Conservation (phyloP, 2,329 filamentous ascomycete species). For the Annulohypoxylon truncatum region DNA sequence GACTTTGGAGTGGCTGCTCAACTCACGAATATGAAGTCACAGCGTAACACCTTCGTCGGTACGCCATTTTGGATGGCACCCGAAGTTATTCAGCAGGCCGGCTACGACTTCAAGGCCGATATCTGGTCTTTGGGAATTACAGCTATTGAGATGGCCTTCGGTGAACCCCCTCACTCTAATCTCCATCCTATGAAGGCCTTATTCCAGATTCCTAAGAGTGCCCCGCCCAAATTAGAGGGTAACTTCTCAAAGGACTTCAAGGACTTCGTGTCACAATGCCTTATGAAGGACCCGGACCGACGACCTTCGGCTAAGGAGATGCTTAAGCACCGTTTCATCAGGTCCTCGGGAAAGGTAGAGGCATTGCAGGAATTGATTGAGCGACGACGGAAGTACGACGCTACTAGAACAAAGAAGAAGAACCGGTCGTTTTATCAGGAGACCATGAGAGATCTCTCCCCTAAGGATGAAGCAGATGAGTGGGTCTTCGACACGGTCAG, state of each 20-base stretch:
- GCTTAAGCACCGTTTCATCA: slow-evolving; percentile 88
- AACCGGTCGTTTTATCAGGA: slow-evolving; percentile 93
- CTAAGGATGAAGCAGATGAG: slow-evolving; percentile 78
- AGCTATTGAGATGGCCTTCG: slow-evolving; percentile 87
- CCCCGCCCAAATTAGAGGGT: slow-evolving; percentile 85
- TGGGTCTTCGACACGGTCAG: slow-evolving; percentile 98
- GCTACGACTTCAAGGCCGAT: slow-evolving; percentile 88
- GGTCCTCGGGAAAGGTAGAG: slow-evolving; percentile 87
- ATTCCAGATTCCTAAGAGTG: slow-evolving; percentile 89
- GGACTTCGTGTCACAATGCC: slow-evolving; percentile 89
- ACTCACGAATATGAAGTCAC: slow-evolving; percentile 96
- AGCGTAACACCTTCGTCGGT: slow-evolving; percentile 96
- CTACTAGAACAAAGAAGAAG: slow-evolving; percentile 73
- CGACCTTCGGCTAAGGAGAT: slow-evolving; percentile 88
- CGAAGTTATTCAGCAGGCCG: slow-evolving; percentile 89
- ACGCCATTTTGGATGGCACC: slow-evolving; percentile 98
- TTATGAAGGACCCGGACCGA: slow-evolving; percentile 90
- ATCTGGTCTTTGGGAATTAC: slow-evolving; percentile 95
- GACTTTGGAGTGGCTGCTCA: slow-evolving; percentile 98
- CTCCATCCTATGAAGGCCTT: slow-evolving; percentile 95
- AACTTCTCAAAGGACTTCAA: slow-evolving; percentile 91
- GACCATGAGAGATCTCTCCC: slow-evolving; percentile 79
- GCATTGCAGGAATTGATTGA: slow-evolving; percentile 87
- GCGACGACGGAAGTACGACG: slow-evolving; percentile 84
- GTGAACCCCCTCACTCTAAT: slow-evolving; percentile 87